Evolutionary conservation across 2,329 filamentous ascomycete species (phyloP), one percentile per base, ranked within the genome.

Genomic region (Claviceps pazoutovae): DNA sequence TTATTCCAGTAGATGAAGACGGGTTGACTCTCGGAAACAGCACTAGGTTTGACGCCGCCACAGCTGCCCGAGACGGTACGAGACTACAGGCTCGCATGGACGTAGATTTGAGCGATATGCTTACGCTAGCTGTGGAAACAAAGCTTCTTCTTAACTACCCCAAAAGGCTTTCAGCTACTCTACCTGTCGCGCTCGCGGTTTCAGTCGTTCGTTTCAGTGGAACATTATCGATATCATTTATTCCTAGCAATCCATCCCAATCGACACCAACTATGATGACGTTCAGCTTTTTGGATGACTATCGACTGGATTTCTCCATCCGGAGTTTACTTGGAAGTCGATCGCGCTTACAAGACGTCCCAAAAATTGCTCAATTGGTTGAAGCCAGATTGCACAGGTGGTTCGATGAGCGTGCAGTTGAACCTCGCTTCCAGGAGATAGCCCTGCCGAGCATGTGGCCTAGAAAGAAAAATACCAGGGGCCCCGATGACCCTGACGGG

Each of bases 91-190:
- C 93, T 1, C 75, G 90, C 54, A 95, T 98, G 87, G 93, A 98
- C 66, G 90, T 98, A 38, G 93, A 98, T 66, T 71, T 98, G 53
- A 93, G 86, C 67, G 93, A 98, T 68, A 90, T 95, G 68, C 88
- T 98, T 54, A 98, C 93, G 0, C 74, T 98, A 51, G 93, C 89
- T 0, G 76, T 98, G 26, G 93, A 98, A 71, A 98, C 93, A 3
- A 95, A 93, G 60, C 73, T 98, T 56, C 76, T 95, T 47, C 76
- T 98, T 52, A 98, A 98, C 68, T 98, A 95, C 65, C 93, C 93
- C 0, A 94, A 90, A 64, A 87, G 87, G 7, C 74, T 88, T 51
- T 87, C 89, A 5, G 93, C 93, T 0, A 84, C 96, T 7, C 74
- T 98, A 1, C 93, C 93, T 2, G 90, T 98, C 17, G 93, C 91